Percentiles rank a stretch among this genome's conserved stretches.
These are phyloP conservation scores for Petunia secreta DNA, from an alignment of 257 asterid species.

Conservation along the genomic window DNA sequence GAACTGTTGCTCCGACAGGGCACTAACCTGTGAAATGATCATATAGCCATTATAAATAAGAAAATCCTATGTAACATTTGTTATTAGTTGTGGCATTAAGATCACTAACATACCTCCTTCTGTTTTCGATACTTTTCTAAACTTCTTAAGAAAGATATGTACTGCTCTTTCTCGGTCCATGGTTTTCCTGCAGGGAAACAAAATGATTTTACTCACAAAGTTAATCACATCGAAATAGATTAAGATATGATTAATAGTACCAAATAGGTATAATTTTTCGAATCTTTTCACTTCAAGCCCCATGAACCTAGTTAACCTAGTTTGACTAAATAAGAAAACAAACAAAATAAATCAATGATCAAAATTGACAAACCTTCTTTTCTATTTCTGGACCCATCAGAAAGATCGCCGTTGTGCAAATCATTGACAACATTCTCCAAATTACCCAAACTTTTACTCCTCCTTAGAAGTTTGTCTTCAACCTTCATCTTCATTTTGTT, in stretches of 20 bases:
- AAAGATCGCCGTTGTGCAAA: conserved; percentile 33
- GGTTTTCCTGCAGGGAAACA: conserved; percentile 43
- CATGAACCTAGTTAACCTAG: too few species aligned
- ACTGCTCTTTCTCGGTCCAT: conserved; percentile 60
- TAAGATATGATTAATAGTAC: too few species aligned
- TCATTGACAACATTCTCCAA: conserved; percentile 31
- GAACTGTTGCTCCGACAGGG: too few species aligned
- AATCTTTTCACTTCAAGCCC: too few species aligned
- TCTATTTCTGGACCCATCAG: conserved; percentile 43
- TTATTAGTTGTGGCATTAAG: too few species aligned
- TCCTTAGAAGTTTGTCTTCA: conserved; percentile 2
- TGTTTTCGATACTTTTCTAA: conserved; percentile 43
- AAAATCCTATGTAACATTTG: background rate
- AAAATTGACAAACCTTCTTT: conserved; percentile 42
- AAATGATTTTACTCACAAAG: background rate
- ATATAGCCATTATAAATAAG: too few species aligned
- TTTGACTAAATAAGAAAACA: too few species aligned
- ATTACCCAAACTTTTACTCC: conserved; percentile 53
- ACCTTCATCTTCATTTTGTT: conserved; percentile 1
- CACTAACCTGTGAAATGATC: too few species aligned
- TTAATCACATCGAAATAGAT: too few species aligned
- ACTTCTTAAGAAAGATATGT: conserved; percentile 51
- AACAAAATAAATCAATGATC: too few species aligned
- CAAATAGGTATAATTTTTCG: background rate
- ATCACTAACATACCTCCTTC: too few species aligned